Evolutionary conservation across 306 rosid species (phyloP).

Genomic region (Vigna nakashimae): DNA sequence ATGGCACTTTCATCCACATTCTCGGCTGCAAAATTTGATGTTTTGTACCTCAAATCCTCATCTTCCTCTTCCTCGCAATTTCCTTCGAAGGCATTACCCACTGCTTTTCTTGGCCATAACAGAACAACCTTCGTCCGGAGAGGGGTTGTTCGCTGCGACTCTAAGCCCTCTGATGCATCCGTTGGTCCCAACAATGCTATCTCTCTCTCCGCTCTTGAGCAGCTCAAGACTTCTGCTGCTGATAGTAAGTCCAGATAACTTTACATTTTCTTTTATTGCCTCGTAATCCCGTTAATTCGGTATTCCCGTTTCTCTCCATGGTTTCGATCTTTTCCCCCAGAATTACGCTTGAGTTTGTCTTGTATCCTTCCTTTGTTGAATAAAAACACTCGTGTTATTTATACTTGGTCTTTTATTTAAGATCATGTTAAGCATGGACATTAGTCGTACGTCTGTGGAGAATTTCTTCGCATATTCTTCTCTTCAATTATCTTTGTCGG

Average conservation of each 20-base stretch:
- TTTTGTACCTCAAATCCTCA: slow-evolving; percentile 53
- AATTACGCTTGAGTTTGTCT: not conserved
- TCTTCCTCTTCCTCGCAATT: slow-evolving; percentile 51
- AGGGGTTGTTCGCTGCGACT: slow-evolving; percentile 71
- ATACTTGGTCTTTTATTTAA: not conserved
- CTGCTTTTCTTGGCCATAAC: slow-evolving; percentile 33
- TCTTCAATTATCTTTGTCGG: not conserved
- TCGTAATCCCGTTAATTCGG: not conserved
- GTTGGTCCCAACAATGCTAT: slow-evolving; percentile 31
- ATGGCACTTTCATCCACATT: slow-evolving; percentile 69
- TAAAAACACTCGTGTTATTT: not conserved
- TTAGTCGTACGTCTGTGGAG: not conserved
- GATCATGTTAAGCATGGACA: not conserved
- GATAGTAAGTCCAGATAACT: slow-evolving; percentile 60
- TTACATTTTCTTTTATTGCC: slow-evolving; percentile 7
- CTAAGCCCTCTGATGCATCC: slow-evolving; percentile 52
- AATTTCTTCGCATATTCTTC: not conserved
- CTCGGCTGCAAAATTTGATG: slow-evolving; percentile 61
- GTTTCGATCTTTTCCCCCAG: not conserved
- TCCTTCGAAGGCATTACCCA: slow-evolving; percentile 41
- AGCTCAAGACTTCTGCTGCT: slow-evolving; percentile 85
- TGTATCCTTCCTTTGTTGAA: not conserved
- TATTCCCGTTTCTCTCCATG: not conserved
- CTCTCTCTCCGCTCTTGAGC: slow-evolving; percentile 81
- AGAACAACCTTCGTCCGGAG: slow-evolving; percentile 55